Evolutionary conservation across 2,329 filamentous ascomycete genomes (phyloP).

Genomic region (Whalleya microplaca): DNA sequence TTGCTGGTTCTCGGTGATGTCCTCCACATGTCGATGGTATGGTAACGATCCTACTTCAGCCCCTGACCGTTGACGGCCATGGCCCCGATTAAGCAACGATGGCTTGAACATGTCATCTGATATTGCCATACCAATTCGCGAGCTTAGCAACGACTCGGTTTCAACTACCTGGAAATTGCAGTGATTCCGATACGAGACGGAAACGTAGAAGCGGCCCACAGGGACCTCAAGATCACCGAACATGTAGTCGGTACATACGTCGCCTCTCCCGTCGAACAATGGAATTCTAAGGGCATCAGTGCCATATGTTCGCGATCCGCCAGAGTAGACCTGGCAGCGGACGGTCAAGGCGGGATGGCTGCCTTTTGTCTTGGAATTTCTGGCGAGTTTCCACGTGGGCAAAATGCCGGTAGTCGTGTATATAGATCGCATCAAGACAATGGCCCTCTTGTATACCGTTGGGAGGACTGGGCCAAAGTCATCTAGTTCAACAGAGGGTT

Average conservation of each 20-base stretch:
- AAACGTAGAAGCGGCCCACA: constrained; percentile 79
- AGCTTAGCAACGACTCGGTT: constrained; percentile 87
- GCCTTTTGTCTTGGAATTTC: constrained; percentile 73
- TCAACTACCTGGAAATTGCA: constrained; percentile 92
- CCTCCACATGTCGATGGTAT: constrained; percentile 54
- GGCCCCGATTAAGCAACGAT: constrained; percentile 64
- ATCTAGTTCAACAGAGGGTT: constrained; percentile 49
- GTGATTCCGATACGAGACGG: constrained; percentile 83
- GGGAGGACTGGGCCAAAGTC: constrained; percentile 71
- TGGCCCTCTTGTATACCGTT: constrained; percentile 95
- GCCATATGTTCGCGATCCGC: constrained; percentile 56
- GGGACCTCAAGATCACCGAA: constrained; percentile 88
- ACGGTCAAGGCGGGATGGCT: constrained; percentile 71
- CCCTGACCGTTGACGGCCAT: constrained; percentile 42
- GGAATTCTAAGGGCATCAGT: constrained; percentile 73
- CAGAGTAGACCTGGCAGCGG: constrained; percentile 77
- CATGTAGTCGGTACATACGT: constrained; percentile 74
- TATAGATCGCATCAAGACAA: constrained; percentile 89
- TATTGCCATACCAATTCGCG: constrained; percentile 81
- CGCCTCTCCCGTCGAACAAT: constrained; percentile 64
- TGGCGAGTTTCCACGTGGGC: constrained; percentile 82
- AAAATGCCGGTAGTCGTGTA: constrained; percentile 81
- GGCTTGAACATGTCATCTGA: constrained; percentile 88
- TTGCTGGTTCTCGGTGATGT: constrained; percentile 67
- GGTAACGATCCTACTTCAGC: constrained; percentile 77